Evolutionary conservation across 2,329 filamentous ascomycete species (phyloP).

Genomic region (Aspergillus sergii): DNA sequence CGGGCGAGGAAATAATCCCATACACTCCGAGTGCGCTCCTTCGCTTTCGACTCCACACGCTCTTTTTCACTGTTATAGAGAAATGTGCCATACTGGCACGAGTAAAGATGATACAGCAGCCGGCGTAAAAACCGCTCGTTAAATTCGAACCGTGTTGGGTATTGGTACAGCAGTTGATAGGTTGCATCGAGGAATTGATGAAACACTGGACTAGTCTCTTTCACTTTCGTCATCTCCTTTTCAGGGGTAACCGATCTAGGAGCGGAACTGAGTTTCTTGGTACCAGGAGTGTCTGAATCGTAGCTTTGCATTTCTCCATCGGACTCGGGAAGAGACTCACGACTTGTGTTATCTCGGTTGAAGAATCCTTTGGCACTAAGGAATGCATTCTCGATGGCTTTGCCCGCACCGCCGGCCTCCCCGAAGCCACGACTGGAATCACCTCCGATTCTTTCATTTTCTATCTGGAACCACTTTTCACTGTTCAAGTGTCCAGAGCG

Average conservation of each 20-base stretch:
- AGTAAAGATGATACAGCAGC: slow-evolving; percentile 89
- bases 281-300: slow-evolving; percentile 47
- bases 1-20: slow-evolving; percentile 95
- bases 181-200: slow-evolving; percentile 96
- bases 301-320: slow-evolving; percentile 56
- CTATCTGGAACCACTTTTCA: slow-evolving; percentile 90
- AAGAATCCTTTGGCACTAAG: slow-evolving; percentile 88
- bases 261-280: slow-evolving; percentile 39
- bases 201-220: slow-evolving; percentile 93
- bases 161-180: slow-evolving; percentile 84
- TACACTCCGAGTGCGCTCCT: slow-evolving; percentile 77
- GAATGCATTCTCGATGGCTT: slow-evolving; percentile 83
- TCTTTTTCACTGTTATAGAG: slow-evolving; percentile 94
- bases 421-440: slow-evolving; percentile 43
- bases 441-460: slow-evolving; percentile 75
- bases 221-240: slow-evolving; percentile 72
- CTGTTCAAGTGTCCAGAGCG: slow-evolving; percentile 85
- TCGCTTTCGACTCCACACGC: slow-evolving; percentile 68
- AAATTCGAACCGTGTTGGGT: slow-evolving; percentile 90
- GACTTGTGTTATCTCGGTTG: slow-evolving; percentile 72
- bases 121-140: slow-evolving; percentile 91
- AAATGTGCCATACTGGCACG: slow-evolving; percentile 96
- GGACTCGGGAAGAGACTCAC: slow-evolving; percentile 65
- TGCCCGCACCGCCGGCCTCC: slow-evolving; percentile 54
- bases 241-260: slow-evolving; percentile 48